Evolutionary conservation across 768 basidiomycete genomes (phyloP).

Genomic region (Tylopilus vinaceipallidus): DNA sequence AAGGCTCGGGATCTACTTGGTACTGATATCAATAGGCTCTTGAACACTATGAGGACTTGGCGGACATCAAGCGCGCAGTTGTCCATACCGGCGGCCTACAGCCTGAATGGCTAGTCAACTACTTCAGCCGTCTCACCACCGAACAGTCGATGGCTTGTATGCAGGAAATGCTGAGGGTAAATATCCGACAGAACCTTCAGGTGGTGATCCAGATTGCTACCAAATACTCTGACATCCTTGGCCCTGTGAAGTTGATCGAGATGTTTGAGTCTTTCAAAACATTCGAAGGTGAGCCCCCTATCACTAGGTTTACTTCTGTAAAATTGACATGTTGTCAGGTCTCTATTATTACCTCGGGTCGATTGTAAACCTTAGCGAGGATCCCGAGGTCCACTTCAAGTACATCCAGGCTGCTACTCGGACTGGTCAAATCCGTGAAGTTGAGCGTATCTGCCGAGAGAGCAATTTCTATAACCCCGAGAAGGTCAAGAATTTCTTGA

Average conservation of each 20-base stretch:
- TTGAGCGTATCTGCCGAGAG: conserved; percentile 97
- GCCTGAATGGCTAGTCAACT: conserved; percentile 95
- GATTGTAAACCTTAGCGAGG: conserved; percentile 93
- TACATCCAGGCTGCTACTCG: conserved; percentile 99
- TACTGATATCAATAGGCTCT: conserved; percentile 64
- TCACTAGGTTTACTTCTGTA: neutral
- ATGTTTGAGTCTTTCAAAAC: conserved; percentile 98
- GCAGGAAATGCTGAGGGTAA: conserved; percentile 95
- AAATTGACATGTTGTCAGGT: conserved; percentile 39
- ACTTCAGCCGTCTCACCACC: conserved; percentile 95
- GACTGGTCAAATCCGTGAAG: conserved; percentile 97
- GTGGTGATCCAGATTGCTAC: conserved; percentile 97
- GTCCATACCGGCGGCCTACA: conserved; percentile 87
- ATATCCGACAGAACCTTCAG: conserved; percentile 97
- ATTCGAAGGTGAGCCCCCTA: conserved; percentile 69
- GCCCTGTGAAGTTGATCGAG: conserved; percentile 96
- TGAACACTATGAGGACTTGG: conserved; percentile 96
- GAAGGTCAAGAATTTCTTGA: conserved; percentile 99
- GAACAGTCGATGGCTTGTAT: conserved; percentile 96
- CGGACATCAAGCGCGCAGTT: conserved; percentile 98
- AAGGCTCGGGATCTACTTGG: neutral
- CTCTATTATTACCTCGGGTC: conserved; percentile 99
- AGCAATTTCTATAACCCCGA: conserved; percentile 98
- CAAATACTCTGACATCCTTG: conserved; percentile 97
- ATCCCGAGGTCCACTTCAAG: conserved; percentile 98